Conservation (phyloP, 2,329 filamentous ascomycete genomes). For the Cytospora mali region DNA sequence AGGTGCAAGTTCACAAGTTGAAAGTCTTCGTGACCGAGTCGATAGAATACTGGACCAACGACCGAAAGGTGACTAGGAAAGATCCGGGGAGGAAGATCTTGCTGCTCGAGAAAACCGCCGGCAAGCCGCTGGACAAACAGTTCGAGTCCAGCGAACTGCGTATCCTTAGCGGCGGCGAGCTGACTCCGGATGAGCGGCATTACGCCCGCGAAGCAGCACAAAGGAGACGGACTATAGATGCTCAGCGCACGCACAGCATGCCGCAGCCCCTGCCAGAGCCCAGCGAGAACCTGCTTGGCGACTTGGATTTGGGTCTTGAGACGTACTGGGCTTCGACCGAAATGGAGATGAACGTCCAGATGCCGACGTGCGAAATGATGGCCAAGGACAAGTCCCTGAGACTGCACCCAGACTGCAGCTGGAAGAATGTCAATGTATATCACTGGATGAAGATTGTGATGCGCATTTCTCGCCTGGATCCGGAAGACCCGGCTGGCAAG, state of each 20-base stretch:
- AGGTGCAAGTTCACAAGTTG: slow-evolving; percentile 90
- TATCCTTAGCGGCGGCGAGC: slow-evolving; percentile 78
- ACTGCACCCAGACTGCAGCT: slow-evolving; percentile 88
- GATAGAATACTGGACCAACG: slow-evolving; percentile 86
- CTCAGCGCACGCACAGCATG: slow-evolving; percentile 43
- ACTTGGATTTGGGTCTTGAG: slow-evolving; percentile 71
- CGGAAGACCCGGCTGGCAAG: slow-evolving; percentile 68
- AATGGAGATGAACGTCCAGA: slow-evolving; percentile 90
- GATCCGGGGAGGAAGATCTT: slow-evolving; percentile 83
- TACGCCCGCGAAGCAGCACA: slow-evolving; percentile 52
- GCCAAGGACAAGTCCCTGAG: slow-evolving; percentile 66
- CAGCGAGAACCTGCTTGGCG: slow-evolving; percentile 75
- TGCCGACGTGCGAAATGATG: slow-evolving; percentile 88
- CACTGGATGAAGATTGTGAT: slow-evolving; percentile 99
- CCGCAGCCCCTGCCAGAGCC: slow-evolving; percentile 52
- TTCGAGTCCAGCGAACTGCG: slow-evolving; percentile 77
- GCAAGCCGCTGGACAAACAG: slow-evolving; percentile 70
- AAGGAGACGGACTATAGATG: slow-evolving; percentile 57
- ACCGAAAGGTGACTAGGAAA: slow-evolving; percentile 81
- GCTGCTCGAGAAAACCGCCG: slow-evolving; percentile 85
- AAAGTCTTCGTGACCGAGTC: slow-evolving; percentile 91
- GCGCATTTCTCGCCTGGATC: slow-evolving; percentile 83
- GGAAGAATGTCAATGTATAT: slow-evolving; percentile 89
- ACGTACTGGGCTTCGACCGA: slow-evolving; percentile 83
- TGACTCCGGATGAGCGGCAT: slow-evolving; percentile 53